phyloP scores from a whole-genome alignment of 331 rosid species.

The Telfairia occidentalis region DNA sequence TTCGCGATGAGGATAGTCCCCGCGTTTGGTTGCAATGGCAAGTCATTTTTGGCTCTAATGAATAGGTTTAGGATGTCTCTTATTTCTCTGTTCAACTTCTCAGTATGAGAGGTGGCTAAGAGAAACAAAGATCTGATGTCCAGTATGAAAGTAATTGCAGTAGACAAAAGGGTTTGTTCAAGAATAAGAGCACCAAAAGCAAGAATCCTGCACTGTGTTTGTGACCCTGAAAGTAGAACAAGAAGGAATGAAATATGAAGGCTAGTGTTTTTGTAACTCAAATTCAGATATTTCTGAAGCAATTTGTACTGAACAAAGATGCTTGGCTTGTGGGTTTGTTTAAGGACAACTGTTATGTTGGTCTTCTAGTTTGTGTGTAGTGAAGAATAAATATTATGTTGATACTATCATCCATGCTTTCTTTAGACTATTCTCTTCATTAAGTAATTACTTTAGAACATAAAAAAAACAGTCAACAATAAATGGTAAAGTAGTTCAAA shows the following conservation, averaged over 20 bases:
- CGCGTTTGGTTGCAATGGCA: conserved; percentile 40
- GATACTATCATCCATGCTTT: neutral
- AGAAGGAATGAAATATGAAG: conserved; percentile 6
- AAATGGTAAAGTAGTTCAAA: too few relatives aligned
- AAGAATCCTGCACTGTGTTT: neutral
- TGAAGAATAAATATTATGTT: neutral
- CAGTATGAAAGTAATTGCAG: conserved; percentile 3
- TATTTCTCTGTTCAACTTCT: conserved; percentile 12
- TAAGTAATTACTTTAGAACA: neutral
- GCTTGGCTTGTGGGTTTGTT: conserved; percentile 6
- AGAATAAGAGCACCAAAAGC: conserved; percentile 10
- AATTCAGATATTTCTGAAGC: neutral
- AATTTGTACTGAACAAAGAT: neutral
- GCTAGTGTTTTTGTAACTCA: neutral
- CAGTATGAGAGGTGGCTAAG: conserved; percentile 11
- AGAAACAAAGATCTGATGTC: neutral
- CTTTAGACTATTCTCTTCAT: neutral
- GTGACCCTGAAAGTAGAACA: neutral
- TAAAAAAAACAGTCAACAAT: neutral
- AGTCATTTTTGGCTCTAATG: conserved; percentile 78
- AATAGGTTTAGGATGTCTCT: conserved; percentile 11
- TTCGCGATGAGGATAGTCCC: conserved; percentile 24
- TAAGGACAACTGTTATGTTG: conserved; percentile 6
- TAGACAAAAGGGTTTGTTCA: neutral
- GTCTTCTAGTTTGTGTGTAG: neutral